Evolutionary conservation across 768 basidiomycete species (phyloP).

Genomic region (Leccinum rimulosum): DNA sequence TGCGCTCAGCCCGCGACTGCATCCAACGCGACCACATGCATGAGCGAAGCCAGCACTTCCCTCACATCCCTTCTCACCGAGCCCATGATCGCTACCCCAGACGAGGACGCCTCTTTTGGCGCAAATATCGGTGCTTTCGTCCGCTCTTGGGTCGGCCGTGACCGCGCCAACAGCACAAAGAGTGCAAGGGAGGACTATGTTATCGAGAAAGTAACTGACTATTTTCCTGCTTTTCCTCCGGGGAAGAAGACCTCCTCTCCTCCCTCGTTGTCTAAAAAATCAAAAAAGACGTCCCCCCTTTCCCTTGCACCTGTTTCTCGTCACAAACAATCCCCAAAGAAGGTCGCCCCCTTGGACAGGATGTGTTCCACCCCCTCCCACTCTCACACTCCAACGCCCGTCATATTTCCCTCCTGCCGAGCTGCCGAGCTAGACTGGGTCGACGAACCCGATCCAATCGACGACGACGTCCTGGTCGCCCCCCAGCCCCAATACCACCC

Average conservation of each 20-base stretch:
- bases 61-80: constrained; percentile 49
- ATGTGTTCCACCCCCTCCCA: constrained; percentile 20
- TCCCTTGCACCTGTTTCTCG: constrained; percentile 15
- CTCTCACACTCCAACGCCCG: constrained; percentile 31
- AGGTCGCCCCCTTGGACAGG: constrained; percentile 6
- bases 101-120: constrained; percentile 43
- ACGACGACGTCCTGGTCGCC: constrained; percentile 19
- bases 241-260: constrained; percentile 14
- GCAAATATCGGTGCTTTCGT: constrained; percentile 44
- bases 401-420: constrained; percentile 33
- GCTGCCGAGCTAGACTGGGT: constrained; percentile 29
- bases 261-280: constrained; percentile 19
- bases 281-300: constrained; percentile 11
- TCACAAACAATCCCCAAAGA: constrained; percentile 15
- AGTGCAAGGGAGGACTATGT: constrained; percentile 27
- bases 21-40: constrained; percentile 34
- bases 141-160: constrained; percentile 28
- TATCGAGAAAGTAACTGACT: constrained; percentile 31
- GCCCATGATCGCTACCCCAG: constrained; percentile 39
- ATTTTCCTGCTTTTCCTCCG: constrained; percentile 24
- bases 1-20: constrained; percentile 34
- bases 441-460: constrained; percentile 20
- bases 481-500: constrained; percentile 21
- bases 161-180: constrained; percentile 23
- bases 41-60: constrained; percentile 45